Conservation (phyloP, 2,329 filamentous ascomycete genomes). For the Pseudogymnoascus sp. region DNA sequence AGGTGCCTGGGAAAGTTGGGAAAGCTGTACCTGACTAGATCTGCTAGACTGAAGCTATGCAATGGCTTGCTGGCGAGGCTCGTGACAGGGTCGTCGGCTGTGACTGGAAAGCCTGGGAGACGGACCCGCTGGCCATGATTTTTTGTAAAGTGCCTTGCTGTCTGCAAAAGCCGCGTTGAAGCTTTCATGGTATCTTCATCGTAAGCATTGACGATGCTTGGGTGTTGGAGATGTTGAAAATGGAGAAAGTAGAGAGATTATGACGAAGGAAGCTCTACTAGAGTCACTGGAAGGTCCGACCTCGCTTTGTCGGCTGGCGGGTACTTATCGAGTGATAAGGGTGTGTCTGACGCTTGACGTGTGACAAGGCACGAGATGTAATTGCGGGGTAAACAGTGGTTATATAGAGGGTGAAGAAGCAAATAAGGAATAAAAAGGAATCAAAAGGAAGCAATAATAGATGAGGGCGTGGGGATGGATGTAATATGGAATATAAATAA, state of each 20-base stretch:
- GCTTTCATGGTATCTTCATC: slow-evolving; percentile 43
- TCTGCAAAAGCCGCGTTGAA: slow-evolving; percentile 35
- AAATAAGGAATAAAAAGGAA: neutral
- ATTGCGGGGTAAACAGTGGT: neutral
- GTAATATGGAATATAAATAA: neutral
- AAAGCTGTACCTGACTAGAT: slow-evolving; percentile 71
- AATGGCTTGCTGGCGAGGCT: slow-evolving; percentile 70
- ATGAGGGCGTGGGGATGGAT: neutral
- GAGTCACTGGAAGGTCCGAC: neutral
- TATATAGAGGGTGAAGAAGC: neutral
- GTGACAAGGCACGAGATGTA: neutral
- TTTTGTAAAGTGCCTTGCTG: slow-evolving; percentile 15
- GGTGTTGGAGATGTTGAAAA: neutral
- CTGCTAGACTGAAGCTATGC: slow-evolving; percentile 75
- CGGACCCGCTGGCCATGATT: slow-evolving; percentile 17
- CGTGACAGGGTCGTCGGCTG: slow-evolving; percentile 69
- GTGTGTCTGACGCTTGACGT: neutral
- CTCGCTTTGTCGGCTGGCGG: slow-evolving; percentile 2
- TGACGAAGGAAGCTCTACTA: neutral
- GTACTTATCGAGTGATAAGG: slow-evolving; percentile 1
- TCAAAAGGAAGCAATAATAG: neutral
- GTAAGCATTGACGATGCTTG: slow-evolving; percentile 2
- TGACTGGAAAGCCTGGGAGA: slow-evolving; percentile 40
- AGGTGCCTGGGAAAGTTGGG: slow-evolving; percentile 6
- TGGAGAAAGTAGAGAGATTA: neutral